Evolutionary conservation across 805 yeast species (phyloP).

Genomic region (Saccharomycopsis fodiens): DNA sequence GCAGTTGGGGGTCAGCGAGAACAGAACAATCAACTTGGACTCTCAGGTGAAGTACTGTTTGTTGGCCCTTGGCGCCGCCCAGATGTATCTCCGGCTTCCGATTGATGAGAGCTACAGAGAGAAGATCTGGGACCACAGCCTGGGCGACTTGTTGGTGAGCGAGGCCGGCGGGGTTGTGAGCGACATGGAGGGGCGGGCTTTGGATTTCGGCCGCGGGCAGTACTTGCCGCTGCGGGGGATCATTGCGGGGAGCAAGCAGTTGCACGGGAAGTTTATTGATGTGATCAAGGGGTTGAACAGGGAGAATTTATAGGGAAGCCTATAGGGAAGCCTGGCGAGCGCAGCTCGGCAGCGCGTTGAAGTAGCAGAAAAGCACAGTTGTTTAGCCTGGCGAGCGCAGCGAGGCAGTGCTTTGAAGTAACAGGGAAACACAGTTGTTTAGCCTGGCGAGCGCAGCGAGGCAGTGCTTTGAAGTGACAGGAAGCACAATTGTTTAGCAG

Average conservation of each 20-base stretch:
- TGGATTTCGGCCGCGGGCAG: conserved; percentile 85
- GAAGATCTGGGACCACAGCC: conserved; percentile 99
- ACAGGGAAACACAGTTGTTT: no score
- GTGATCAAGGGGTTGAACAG: conserved; percentile 19
- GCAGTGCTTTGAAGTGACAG: no score
- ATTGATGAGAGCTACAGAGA: conserved; percentile 69
- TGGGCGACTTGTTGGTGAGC: conserved; percentile 77
- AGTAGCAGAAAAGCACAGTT: no score
- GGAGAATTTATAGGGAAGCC: no score
- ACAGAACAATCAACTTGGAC: conserved; percentile 72
- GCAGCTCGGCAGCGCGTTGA: no score
- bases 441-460: no score
- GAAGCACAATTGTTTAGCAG: no score
- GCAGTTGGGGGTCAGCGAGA: conserved; percentile 47
- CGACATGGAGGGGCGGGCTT: conserved; percentile 66
- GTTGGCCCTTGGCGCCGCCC: conserved; percentile 85
- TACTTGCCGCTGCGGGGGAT: conserved; percentile 78
- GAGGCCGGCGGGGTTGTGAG: conserved; percentile 92
- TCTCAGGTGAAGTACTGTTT: conserved; percentile 96
- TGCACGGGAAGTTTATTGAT: conserved; percentile 26
- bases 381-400: no score
- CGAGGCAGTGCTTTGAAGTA: no score
- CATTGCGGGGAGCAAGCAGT: conserved; percentile 58
- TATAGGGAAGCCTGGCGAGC: no score
- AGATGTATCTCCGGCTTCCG: conserved; percentile 85